Evolutionary conservation across 1,139 yeast genomes (phyloP).

Genomic region (Taphrina communis): DNA sequence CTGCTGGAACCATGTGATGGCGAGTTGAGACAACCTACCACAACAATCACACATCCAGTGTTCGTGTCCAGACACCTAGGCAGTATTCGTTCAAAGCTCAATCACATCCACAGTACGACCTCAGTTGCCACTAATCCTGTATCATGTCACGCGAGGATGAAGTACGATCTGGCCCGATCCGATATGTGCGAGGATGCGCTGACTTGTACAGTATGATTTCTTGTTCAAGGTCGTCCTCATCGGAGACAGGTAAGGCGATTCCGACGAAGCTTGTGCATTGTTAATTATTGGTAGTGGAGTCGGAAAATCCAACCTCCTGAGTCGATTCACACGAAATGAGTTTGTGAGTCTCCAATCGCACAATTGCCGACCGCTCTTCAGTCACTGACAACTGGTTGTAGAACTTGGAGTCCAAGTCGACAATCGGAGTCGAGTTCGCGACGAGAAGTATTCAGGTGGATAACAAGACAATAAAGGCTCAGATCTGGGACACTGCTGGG

Average conservation of each 20-base stretch:
- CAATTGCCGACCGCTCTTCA: neutral
- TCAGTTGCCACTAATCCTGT: too few relatives aligned
- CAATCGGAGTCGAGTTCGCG: constrained; percentile 98
- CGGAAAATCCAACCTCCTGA: constrained; percentile 91
- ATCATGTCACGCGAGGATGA: constrained; percentile 41
- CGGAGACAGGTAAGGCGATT: constrained; percentile 62
- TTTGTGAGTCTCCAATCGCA: constrained; percentile 54
- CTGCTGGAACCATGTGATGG: neutral
- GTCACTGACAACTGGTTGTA: neutral
- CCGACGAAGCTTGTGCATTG: neutral
- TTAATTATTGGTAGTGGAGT: constrained; percentile 61
- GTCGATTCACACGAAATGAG: constrained; percentile 93
- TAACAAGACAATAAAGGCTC: constrained; percentile 94
- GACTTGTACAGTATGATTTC: constrained; percentile 41
- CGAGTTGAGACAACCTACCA: neutral
- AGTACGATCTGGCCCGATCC: constrained; percentile 10
- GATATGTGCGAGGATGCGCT: constrained; percentile 11
- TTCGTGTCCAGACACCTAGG: neutral
- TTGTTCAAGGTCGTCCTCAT: constrained; percentile 71
- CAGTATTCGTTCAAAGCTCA: neutral
- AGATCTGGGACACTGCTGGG: constrained; percentile 99
- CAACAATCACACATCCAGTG: neutral
- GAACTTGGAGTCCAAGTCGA: constrained; percentile 88
- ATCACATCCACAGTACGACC: too few relatives aligned
- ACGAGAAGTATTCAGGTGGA: constrained; percentile 94